Conservation (phyloP, 441 rosid species). For the Populus hybrid region DNA sequence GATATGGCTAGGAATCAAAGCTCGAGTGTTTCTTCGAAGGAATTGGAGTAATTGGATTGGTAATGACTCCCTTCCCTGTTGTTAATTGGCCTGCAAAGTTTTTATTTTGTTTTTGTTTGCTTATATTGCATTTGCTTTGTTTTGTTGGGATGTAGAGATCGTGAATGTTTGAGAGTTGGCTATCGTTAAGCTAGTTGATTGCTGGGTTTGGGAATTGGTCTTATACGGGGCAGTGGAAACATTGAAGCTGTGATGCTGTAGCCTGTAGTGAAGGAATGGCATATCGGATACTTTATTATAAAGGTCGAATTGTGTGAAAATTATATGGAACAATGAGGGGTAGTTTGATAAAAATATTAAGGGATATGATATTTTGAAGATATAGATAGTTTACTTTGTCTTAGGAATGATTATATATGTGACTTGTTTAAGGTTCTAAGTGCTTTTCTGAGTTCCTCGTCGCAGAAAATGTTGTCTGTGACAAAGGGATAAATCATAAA, state of each 20-base stretch:
- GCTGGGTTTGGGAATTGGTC: background rate
- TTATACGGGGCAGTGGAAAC: background rate
- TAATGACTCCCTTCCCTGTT: background rate
- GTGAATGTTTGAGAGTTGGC: background rate
- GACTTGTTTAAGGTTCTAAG: background rate
- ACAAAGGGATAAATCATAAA: background rate
- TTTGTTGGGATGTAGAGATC: background rate
- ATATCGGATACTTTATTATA: background rate
- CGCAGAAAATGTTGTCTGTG: background rate
- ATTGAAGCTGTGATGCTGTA: background rate
- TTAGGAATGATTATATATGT: background rate
- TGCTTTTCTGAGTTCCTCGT: background rate
- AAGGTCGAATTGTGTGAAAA: too few relatives aligned
- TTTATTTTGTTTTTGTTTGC: background rate
- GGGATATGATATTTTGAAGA: background rate
- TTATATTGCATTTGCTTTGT: background rate
- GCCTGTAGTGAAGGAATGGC: background rate
- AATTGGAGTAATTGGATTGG: slow-evolving; percentile 12
- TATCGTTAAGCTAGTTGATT: background rate
- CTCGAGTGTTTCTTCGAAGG: slow-evolving; percentile 16
- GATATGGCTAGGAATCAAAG: slow-evolving; percentile 6
- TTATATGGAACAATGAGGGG: background rate
- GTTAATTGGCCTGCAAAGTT: background rate
- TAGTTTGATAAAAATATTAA: background rate
- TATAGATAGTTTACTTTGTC: background rate